These are phyloP conservation scores for Exophiala calicioides DNA, from an alignment of 2,329 filamentous ascomycete species.

Conservation along the genomic window DNA sequence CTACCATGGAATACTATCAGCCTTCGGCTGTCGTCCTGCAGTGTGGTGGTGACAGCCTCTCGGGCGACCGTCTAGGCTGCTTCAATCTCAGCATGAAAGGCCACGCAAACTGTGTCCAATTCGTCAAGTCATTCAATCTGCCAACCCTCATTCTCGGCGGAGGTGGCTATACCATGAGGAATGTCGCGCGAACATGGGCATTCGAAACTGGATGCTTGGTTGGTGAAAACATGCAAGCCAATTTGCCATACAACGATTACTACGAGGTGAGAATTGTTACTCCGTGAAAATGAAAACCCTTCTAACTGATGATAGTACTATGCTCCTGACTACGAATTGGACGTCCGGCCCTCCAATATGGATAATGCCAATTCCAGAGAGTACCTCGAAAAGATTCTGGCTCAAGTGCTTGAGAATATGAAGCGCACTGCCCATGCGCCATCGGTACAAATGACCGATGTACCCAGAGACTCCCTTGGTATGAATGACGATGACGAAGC, in stretches of 20 bases:
- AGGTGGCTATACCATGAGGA: constrained; percentile 71
- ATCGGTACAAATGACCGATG: constrained; percentile 65
- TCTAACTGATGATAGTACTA: constrained; percentile 56
- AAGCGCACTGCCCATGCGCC: constrained; percentile 63
- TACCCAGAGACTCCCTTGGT: constrained; percentile 58
- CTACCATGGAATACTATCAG: constrained; percentile 69
- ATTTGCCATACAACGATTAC: constrained; percentile 95
- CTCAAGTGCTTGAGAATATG: constrained; percentile 66
- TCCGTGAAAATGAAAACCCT: constrained; percentile 2
- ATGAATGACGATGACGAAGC: constrained; percentile 68
- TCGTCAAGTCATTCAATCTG: constrained; percentile 66
- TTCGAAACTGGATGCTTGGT: constrained; percentile 79
- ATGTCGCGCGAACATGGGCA: constrained; percentile 62
- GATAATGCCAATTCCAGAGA: constrained; percentile 69
- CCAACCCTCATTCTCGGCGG: constrained; percentile 67
- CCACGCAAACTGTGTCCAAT: constrained; percentile 70
- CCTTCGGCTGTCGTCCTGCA: constrained; percentile 69
- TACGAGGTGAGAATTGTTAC: constrained; percentile 61
- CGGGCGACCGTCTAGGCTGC: constrained; percentile 66
- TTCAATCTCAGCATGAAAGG: constrained; percentile 72
- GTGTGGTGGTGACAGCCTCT: constrained; percentile 68
- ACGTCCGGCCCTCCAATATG: constrained; percentile 71
- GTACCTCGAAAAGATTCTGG: constrained; percentile 68
- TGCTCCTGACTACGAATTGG: constrained; percentile 68
- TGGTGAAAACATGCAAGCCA: constrained; percentile 74